Evolutionary conservation across 257 asterid species (phyloP).

Genomic region (Nicotiana paniculata): DNA sequence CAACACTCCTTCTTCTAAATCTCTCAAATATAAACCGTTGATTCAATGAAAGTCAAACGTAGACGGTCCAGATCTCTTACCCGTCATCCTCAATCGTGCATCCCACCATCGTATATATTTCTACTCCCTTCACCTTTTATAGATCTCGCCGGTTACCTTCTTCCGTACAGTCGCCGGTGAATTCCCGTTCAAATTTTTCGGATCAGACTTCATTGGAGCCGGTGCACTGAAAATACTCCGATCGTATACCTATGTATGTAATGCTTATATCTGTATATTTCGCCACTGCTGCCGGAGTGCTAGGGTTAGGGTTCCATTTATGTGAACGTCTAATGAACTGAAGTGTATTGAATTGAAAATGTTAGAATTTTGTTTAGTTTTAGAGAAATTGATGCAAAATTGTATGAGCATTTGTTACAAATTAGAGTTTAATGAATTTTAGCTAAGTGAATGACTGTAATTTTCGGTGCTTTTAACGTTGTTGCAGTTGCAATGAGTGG

Average conservation of each 20-base stretch:
- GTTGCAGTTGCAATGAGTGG: conserved; percentile 1
- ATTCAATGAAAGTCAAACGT: background rate
- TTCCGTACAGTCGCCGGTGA: conserved; percentile 12
- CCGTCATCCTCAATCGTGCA: background rate
- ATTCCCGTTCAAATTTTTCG: background rate
- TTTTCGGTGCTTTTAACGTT: background rate
- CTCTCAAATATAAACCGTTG: background rate
- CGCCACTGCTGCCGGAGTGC: background rate
- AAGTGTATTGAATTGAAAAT: background rate
- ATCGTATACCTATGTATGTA: background rate
- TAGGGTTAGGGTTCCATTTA: background rate
- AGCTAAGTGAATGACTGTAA: background rate
- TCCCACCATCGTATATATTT: conserved; percentile 7
- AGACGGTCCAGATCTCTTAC: background rate
- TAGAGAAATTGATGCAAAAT: background rate
- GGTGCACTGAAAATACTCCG: background rate
- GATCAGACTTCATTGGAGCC: background rate
- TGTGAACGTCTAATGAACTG: background rate
- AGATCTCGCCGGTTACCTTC: conserved; percentile 7
- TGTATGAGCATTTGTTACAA: background rate
- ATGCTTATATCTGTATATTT: background rate
- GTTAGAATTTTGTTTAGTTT: background rate
- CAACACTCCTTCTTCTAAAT: background rate
- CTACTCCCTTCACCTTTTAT: background rate
- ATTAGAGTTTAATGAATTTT: background rate